These are phyloP conservation scores for Leptodermis oblonga DNA, from an alignment of 257 asterid genomes.

Conservation along the genomic window DNA sequence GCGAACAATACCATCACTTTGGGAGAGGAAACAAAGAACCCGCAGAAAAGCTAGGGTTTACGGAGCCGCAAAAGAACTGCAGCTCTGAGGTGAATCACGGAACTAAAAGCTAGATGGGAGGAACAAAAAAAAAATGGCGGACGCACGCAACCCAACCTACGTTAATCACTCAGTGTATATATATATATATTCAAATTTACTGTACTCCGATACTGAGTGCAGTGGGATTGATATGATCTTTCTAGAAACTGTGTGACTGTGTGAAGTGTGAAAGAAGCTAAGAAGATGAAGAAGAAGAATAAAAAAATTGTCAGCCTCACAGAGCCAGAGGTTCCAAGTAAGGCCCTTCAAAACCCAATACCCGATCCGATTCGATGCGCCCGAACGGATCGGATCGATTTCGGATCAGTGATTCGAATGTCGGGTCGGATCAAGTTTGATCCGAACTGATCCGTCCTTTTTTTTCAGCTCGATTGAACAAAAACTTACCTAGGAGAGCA, in stretches of 20 bases:
- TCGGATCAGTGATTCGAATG: too few relatives aligned
- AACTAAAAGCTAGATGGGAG: conserved; percentile 10
- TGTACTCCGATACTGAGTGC: not conserved
- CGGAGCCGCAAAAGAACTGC: not conserved
- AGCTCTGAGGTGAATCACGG: conserved; percentile 2
- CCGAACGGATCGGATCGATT: too few relatives aligned
- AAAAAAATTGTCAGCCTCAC: not conserved
- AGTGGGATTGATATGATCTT: not conserved
- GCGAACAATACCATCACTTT: not conserved
- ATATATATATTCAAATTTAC: too few relatives aligned
- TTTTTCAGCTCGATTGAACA: too few relatives aligned
- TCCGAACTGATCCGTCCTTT: too few relatives aligned
- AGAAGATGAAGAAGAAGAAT: not conserved
- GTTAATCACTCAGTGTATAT: not conserved
- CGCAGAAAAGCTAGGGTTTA: conserved; percentile 10
- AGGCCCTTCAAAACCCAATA: too few relatives aligned
- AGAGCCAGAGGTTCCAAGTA: too few relatives aligned
- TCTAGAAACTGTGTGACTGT: conserved; percentile 1
- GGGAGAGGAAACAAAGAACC: not conserved
- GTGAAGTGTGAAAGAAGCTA: conserved; percentile 12
- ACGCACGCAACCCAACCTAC: not conserved
- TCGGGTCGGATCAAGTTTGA: too few relatives aligned
- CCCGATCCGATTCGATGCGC: too few relatives aligned
- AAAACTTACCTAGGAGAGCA: too few relatives aligned
- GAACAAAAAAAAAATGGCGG: not conserved